Evolutionary conservation across 352 stramenopile species (phyloP).

Genomic region (Globisporangium orthogonon): DNA sequence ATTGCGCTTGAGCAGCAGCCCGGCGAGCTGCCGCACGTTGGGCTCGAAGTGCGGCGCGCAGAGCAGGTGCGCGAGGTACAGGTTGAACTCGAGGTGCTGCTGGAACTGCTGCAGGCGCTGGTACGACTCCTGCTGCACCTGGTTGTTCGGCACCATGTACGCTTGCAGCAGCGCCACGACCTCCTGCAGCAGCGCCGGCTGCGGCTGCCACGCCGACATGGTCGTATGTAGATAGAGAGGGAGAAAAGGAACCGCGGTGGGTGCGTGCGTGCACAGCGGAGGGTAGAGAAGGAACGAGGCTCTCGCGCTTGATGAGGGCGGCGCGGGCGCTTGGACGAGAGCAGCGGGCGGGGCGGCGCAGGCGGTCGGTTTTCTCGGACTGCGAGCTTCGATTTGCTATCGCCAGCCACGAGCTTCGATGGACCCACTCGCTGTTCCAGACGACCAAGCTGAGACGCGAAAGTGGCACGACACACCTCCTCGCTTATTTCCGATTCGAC

Average conservation of each 20-base stretch:
- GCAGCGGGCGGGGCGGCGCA: no score
- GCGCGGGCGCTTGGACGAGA: not conserved
- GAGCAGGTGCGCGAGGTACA: slow-evolving; percentile 84
- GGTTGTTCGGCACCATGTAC: slow-evolving; percentile 83
- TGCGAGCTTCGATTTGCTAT: not conserved
- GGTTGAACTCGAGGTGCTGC: slow-evolving; percentile 86
- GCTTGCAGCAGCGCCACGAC: slow-evolving; percentile 74
- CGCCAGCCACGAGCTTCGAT: not conserved
- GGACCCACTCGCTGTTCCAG: not conserved
- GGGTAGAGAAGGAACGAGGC: not conserved
- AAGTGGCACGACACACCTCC: not conserved
- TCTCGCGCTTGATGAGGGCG: no score
- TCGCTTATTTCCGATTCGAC: no score
- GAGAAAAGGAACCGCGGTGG: not conserved
- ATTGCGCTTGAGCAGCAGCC: slow-evolving; percentile 82
- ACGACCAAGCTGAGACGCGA: not conserved
- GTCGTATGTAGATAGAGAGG: not conserved
- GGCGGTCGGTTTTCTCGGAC: not conserved
- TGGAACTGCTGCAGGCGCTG: slow-evolving; percentile 82
- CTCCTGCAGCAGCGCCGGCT: slow-evolving; percentile 65
- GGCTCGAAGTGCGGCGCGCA: slow-evolving; percentile 49
- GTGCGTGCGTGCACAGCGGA: not conserved
- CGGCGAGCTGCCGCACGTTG: slow-evolving; percentile 71
- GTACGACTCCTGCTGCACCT: slow-evolving; percentile 79
- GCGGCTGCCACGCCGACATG: slow-evolving; percentile 69